Evolutionary conservation across 225 moss, liverwort and hornwort genomes (phyloP).

Genomic region (Physcomitrellopsis africana): DNA sequence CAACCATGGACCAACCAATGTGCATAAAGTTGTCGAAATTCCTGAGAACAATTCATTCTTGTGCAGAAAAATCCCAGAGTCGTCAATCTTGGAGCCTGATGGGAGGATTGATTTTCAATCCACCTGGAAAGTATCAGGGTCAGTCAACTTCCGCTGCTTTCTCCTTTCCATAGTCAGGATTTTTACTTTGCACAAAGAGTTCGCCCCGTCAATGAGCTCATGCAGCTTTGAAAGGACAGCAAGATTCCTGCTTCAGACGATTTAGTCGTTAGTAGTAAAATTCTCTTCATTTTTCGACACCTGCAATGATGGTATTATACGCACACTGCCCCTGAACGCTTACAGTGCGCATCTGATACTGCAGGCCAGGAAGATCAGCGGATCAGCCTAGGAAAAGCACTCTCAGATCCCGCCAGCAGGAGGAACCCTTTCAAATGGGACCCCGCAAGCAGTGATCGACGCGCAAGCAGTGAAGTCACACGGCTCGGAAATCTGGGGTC

Average conservation of each 20-base stretch:
- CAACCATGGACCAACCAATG: background rate
- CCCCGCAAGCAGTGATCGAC: slow-evolving; percentile 34
- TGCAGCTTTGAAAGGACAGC: slow-evolving; percentile 33
- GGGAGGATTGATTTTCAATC: slow-evolving; percentile 58
- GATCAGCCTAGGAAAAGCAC: slow-evolving; percentile 23
- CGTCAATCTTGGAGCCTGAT: slow-evolving; percentile 60
- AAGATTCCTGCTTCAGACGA: background rate
- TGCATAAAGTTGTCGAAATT: background rate
- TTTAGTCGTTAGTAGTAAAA: no score
- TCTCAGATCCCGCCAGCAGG: slow-evolving; percentile 15
- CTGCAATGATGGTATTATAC: background rate
- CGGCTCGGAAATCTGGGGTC: slow-evolving; percentile 18
- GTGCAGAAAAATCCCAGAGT: slow-evolving; percentile 31
- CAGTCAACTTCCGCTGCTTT: background rate
- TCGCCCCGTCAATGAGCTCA: slow-evolving; percentile 35
- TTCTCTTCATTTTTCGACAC: no score
- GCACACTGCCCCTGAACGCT: slow-evolving; percentile 6
- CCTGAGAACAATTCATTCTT: slow-evolving; percentile 44
- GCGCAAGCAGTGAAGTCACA: slow-evolving; percentile 59
- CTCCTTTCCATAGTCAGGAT: background rate
- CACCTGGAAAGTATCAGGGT: slow-evolving; percentile 14
- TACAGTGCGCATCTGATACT: background rate
- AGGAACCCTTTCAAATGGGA: slow-evolving; percentile 7
- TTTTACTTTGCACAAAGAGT: background rate
- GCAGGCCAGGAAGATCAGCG: background rate